These are phyloP conservation scores for Pythium aristosporum DNA, from an alignment of 352 stramenopile genomes.

Conservation along the genomic window DNA sequence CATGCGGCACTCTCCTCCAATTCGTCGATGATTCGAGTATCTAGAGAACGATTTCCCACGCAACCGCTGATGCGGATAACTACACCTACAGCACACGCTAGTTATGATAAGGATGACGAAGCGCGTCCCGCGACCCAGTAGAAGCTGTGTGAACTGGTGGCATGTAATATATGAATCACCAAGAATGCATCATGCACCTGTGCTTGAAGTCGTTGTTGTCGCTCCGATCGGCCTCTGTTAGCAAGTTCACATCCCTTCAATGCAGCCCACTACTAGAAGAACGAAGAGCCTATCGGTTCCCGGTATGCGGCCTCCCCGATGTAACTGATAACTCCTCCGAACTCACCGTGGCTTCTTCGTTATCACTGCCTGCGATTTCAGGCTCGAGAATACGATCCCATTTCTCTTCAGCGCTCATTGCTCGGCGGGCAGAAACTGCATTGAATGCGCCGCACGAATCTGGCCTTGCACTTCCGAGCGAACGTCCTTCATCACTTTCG, in stretches of 20 bases:
- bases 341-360: conserved; percentile 14
- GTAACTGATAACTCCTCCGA: not conserved
- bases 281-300: not conserved
- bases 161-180: conserved; percentile 8
- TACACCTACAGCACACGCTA: not conserved
- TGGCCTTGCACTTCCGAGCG: not conserved
- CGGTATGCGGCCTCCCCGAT: not conserved
- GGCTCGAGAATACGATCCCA: conserved; percentile 67
- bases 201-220: not conserved
- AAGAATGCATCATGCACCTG: not conserved
- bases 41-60: conserved; percentile 3
- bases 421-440: conserved; percentile 13
- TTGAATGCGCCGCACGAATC: conserved; percentile 7
- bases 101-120: conserved; percentile 28
- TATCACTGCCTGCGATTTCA: conserved; percentile 32
- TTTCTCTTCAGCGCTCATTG: conserved; percentile 54
- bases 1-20: not conserved
- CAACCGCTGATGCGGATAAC: conserved; percentile 8
- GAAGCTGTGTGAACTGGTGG: not conserved
- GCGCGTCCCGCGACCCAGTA: conserved; percentile 25
- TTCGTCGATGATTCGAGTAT: not conserved
- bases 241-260: not conserved
- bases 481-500: conserved; percentile 18
- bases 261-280: not conserved
- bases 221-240: not conserved